These are phyloP conservation scores for Onygenales sp. DNA, from an alignment of 2,329 filamentous ascomycete species.

Conservation along the genomic window DNA sequence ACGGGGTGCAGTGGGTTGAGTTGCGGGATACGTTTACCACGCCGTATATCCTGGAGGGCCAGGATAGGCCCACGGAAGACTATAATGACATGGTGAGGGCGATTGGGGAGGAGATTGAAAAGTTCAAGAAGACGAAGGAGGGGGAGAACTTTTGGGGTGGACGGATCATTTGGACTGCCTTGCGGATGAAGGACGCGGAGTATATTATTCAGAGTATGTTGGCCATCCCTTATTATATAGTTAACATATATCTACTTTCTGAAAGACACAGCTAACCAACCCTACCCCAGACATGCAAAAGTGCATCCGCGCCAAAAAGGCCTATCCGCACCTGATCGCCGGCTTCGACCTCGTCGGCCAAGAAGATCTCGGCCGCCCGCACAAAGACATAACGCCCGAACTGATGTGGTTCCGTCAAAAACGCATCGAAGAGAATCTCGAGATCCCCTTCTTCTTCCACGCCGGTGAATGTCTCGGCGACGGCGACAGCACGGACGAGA, in stretches of 20 bases:
- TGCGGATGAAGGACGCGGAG: constrained; percentile 56
- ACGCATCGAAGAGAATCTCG: constrained; percentile 65
- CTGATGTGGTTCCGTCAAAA: constrained; percentile 90
- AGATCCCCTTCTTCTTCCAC: constrained; percentile 93
- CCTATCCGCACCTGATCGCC: constrained; percentile 10
- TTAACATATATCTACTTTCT: neutral
- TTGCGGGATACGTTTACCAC: constrained; percentile 66
- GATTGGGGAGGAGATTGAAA: constrained; percentile 66
- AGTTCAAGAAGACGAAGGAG: constrained; percentile 62
- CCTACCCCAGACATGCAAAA: constrained; percentile 55
- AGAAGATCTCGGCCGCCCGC: constrained; percentile 68
- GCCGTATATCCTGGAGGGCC: constrained; percentile 56
- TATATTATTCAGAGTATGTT: constrained; percentile 53
- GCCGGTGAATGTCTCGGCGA: constrained; percentile 81
- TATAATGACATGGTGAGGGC: constrained; percentile 61
- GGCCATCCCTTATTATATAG: neutral
- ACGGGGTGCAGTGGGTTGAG: constrained; percentile 80
- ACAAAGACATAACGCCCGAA: constrained; percentile 69
- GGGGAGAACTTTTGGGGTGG: constrained; percentile 75
- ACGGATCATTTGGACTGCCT: constrained; percentile 73
- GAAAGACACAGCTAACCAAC: neutral
- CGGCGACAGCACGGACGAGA: constrained; percentile 68
- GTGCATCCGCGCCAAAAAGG: constrained; percentile 72
- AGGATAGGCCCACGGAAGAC: constrained; percentile 57
- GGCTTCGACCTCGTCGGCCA: constrained; percentile 88